These are phyloP conservation scores for Fusarium marasasianum DNA, from an alignment of 2,329 filamentous ascomycete species.

Conservation along the genomic window DNA sequence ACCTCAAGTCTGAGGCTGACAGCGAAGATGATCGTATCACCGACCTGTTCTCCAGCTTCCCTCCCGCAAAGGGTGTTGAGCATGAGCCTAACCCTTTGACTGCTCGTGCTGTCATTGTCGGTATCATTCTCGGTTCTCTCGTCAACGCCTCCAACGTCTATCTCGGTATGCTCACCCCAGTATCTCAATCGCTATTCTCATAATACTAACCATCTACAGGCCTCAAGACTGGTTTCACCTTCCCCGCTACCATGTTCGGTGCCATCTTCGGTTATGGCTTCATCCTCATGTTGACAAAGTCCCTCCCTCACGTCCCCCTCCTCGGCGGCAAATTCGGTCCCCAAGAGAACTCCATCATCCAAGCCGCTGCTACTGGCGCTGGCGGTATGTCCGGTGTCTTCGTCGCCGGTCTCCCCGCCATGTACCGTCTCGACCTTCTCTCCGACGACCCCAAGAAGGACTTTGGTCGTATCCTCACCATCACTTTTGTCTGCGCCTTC, in stretches of 20 bases:
- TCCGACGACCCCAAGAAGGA: slow-evolving; percentile 61
- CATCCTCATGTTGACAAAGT: slow-evolving; percentile 61
- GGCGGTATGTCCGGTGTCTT: slow-evolving; percentile 67
- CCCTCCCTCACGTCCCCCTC: slow-evolving; percentile 59
- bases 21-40: slow-evolving; percentile 44
- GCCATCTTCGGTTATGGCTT: slow-evolving; percentile 69
- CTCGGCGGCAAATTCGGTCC: slow-evolving; percentile 66
- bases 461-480: slow-evolving; percentile 66
- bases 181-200: too few species aligned
- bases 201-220: slow-evolving; percentile 41
- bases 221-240: slow-evolving; percentile 62
- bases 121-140: slow-evolving; percentile 65
- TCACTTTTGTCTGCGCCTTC: slow-evolving; percentile 70
- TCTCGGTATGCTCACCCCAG: slow-evolving; percentile 54
- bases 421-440: slow-evolving; percentile 65
- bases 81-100: slow-evolving; percentile 62
- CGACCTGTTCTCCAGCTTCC: slow-evolving; percentile 55
- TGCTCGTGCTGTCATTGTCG: slow-evolving; percentile 63
- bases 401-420: slow-evolving; percentile 67
- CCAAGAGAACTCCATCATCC: slow-evolving; percentile 70
- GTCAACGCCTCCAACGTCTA: slow-evolving; percentile 72
- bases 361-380: slow-evolving; percentile 67
- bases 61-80: slow-evolving; percentile 51
- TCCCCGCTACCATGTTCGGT: slow-evolving; percentile 58
- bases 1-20: slow-evolving; percentile 41